These are phyloP conservation scores for Coniochaeta sp. DNA, from an alignment of 2,329 filamentous ascomycete genomes.

Conservation along the genomic window DNA sequence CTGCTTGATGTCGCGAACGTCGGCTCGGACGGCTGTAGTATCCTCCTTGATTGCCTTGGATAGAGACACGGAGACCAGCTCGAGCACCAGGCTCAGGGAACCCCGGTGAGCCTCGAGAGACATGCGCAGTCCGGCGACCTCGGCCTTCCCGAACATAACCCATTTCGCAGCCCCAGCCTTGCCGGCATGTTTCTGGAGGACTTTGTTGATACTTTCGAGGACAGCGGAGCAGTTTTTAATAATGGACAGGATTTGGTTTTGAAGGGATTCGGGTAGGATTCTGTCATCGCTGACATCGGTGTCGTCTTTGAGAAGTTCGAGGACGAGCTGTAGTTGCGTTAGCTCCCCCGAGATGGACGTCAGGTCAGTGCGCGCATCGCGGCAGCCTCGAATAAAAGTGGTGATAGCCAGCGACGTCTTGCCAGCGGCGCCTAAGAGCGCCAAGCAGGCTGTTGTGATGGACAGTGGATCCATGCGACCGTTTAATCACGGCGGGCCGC, in stretches of 20 bases:
- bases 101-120: slow-evolving; percentile 12
- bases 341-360: slow-evolving; percentile 12
- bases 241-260: slow-evolving; percentile 11
- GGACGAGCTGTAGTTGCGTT: slow-evolving; percentile 12
- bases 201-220: slow-evolving; percentile 7
- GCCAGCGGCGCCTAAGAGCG: slow-evolving; percentile 2
- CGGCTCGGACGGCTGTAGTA: slow-evolving; percentile 1
- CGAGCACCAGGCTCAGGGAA: slow-evolving; percentile 8
- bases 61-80: slow-evolving; percentile 5
- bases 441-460: slow-evolving; percentile 8
- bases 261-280: slow-evolving; percentile 9
- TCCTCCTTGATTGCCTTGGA: slow-evolving; percentile 6
- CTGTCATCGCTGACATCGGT: slow-evolving; percentile 1
- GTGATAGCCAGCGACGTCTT: slow-evolving; percentile 11
- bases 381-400: slow-evolving; percentile 14
- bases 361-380: slow-evolving; percentile 12
- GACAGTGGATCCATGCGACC: slow-evolving; percentile 5
- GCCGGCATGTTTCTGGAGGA: slow-evolving; percentile 7
- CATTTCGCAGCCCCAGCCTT: slow-evolving; percentile 6
- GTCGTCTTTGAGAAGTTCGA: slow-evolving; percentile 14
- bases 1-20: slow-evolving; percentile 5
- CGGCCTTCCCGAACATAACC: slow-evolving; percentile 8
- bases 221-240: slow-evolving; percentile 12
- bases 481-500: too few relatives aligned
- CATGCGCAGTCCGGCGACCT: slow-evolving; percentile 9